phyloP scores from a whole-genome alignment of 345 rosid genomes.

The Cardamine resedifolia region DNA sequence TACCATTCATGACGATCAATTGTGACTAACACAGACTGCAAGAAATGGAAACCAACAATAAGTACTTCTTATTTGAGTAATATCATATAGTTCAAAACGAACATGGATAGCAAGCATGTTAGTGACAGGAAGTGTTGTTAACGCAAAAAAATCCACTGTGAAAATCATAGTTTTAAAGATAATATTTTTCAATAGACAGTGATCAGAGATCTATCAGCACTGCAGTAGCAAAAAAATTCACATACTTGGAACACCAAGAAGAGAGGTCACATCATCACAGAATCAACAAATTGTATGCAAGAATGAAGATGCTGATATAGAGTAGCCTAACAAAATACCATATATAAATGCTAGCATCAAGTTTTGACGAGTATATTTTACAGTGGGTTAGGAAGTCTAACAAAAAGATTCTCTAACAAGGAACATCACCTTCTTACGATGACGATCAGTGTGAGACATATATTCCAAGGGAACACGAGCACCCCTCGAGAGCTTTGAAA shows the following conservation, averaged over 20 bases:
- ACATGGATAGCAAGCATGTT: conserved; percentile 13
- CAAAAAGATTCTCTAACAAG: neutral
- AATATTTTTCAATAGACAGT: neutral
- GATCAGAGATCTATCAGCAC: conserved; percentile 16
- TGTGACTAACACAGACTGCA: conserved; percentile 86
- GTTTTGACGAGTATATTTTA: conserved; percentile 1
- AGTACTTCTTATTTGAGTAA: conserved; percentile 20
- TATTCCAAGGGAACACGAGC: conserved; percentile 92
- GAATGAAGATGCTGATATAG: neutral
- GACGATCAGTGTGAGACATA: conserved; percentile 78
- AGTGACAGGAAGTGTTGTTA: conserved; percentile 9
- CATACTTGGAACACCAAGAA: conserved; percentile 5
- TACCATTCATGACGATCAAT: conserved; percentile 98
- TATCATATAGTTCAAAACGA: conserved; percentile 12
- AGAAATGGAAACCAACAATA: conserved; percentile 26
- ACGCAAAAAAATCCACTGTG: neutral
- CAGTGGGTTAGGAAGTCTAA: conserved; percentile 9
- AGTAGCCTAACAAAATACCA: conserved; percentile 9
- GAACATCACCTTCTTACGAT: conserved; percentile 77
- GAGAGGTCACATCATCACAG: conserved; percentile 7
- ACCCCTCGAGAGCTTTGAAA: conserved; percentile 73
- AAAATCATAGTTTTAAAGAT: neutral
- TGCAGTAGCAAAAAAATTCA: neutral
- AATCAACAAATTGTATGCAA: conserved; percentile 22
- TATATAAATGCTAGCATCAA: conserved; percentile 17